phyloP scores from a whole-genome alignment of 2,329 filamentous ascomycete genomes.

The Talaromyces sp. region DNA sequence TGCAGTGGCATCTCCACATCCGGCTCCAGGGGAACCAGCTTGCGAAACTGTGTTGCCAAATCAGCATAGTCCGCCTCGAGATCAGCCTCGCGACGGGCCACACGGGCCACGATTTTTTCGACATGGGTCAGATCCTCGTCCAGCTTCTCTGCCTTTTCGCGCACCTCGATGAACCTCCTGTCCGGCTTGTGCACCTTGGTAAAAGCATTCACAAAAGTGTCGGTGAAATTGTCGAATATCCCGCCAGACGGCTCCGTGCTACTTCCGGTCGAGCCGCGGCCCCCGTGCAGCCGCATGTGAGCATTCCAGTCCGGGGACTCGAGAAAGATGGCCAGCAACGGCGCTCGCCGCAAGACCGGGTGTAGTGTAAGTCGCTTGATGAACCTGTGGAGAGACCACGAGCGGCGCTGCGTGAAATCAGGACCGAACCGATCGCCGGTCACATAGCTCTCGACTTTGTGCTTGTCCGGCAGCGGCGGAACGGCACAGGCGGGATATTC shows the following conservation, averaged over 20 bases:
- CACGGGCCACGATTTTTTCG: conserved; percentile 90
- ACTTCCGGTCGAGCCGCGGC: conserved; percentile 52
- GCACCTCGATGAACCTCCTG: conserved; percentile 88
- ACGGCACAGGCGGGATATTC: conserved; percentile 91
- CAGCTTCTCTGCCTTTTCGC: conserved; percentile 86
- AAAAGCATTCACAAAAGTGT: conserved; percentile 96
- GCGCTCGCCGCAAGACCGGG: conserved; percentile 77
- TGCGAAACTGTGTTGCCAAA: conserved; percentile 90
- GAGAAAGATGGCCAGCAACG: conserved; percentile 81
- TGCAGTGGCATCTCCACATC: conserved; percentile 78
- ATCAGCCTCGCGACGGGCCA: conserved; percentile 81
- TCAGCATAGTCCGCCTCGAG: conserved; percentile 85
- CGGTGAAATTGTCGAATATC: conserved; percentile 91
- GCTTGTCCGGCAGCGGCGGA: conserved; percentile 92
- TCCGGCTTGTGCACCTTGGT: conserved; percentile 95
- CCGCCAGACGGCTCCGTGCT: conserved; percentile 46
- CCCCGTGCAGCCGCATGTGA: conserved; percentile 76
- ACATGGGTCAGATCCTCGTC: conserved; percentile 90
- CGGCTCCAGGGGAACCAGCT: conserved; percentile 82
- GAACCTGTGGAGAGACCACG: conserved; percentile 88
- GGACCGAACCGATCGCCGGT: conserved; percentile 90
- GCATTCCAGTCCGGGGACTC: conserved; percentile 96
- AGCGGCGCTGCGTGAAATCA: conserved; percentile 85
- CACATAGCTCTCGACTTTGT: conserved; percentile 93
- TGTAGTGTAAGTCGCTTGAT: conserved; percentile 81